Evolutionary conservation across 1,284 basidiomycete species (phyloP).

Genomic region (Microbotryomycetes sp.): DNA sequence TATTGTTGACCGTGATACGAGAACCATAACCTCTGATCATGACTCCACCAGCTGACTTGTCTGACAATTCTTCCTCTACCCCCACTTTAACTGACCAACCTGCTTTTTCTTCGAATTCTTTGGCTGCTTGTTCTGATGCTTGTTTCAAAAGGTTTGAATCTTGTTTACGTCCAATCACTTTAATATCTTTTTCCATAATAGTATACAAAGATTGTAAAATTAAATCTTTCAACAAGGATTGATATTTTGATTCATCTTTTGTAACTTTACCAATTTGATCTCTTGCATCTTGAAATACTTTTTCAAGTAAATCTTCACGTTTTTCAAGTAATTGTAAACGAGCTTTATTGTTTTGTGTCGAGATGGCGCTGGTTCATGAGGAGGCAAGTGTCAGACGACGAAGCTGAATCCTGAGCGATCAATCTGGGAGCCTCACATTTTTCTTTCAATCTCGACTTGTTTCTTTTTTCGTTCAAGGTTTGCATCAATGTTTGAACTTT

Average conservation of each 20-base stretch:
- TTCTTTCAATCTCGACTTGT: constrained; percentile 82
- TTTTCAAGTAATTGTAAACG: constrained; percentile 84
- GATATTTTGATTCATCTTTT: constrained; percentile 64
- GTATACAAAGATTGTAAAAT: constrained; percentile 65
- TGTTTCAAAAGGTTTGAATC: constrained; percentile 55
- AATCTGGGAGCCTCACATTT: constrained; percentile 62
- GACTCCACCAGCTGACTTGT: constrained; percentile 79
- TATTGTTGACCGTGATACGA: constrained; percentile 84
- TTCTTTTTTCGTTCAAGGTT: constrained; percentile 91
- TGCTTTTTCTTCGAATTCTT: constrained; percentile 64
- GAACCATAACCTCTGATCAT: constrained; percentile 63
- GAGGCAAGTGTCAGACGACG: constrained; percentile 1
- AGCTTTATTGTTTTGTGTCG: constrained; percentile 92
- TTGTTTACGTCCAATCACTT: constrained; percentile 56
- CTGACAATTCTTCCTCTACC: constrained; percentile 60
- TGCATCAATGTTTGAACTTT: constrained; percentile 83
- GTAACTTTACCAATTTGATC: constrained; percentile 59
- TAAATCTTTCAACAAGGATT: constrained; percentile 68
- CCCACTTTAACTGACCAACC: constrained; percentile 60
- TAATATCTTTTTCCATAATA: constrained; percentile 63
- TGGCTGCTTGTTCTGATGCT: constrained; percentile 58
- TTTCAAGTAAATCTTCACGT: constrained; percentile 85
- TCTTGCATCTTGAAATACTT: constrained; percentile 74
- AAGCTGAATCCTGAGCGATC: not conserved
- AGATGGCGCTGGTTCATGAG: constrained; percentile 64